Base-by-base conservation (phyloP, 352 stramenopile genomes). In the Phytophthora citrophthora region DNA sequence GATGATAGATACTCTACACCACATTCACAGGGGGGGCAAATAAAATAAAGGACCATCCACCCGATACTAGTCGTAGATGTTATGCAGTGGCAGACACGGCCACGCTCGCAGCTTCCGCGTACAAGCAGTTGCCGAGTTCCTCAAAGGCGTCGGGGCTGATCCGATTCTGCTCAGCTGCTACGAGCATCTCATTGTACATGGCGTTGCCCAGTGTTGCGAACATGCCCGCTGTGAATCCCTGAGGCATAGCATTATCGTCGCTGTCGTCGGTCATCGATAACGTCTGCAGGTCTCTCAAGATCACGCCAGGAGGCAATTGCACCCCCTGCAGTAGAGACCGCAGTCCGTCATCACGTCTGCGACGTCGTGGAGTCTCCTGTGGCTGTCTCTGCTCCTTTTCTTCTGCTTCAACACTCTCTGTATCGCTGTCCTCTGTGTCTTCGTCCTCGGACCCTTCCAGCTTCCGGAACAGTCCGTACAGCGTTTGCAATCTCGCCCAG, bases 201-300 rank as follows among this genome's bases (percentile, higher is more conserved):
- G 75, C 82, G 54, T 90, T 77, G n/a, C 85, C 85, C 16, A 94
- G 57, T 41, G 74, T 71, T 7, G 65, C 64, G 54, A 94, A 94
- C 82, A 90, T 89, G 27, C 79, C 66, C 15, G 85, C 62, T 26
- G 83, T 88, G 59, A 94, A 94, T 12, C 85, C 85, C 41, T 91
- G 77, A 0, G 85, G 81, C 54, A 90, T 68, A 27, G 47, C 74
- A 31, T 74, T 61, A 24, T 73, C 47, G 46, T 68, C 54, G 12
- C 20, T 68, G 3, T 24, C 47, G 24, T 74, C 55, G 18, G 52
- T 29, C 46, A 46, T 62, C 26, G 32, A 60, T 75, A 93, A 72
- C 53, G 71, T 73, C 54, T 82, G 50, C 29, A 91, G 56, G 41
- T 93, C 81, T 29, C 77, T 71, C 40, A 89, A 51, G 23, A 84